Evolutionary conservation across 306 rosid genomes (phyloP).

Genomic region (Acmispon strigosus): DNA sequence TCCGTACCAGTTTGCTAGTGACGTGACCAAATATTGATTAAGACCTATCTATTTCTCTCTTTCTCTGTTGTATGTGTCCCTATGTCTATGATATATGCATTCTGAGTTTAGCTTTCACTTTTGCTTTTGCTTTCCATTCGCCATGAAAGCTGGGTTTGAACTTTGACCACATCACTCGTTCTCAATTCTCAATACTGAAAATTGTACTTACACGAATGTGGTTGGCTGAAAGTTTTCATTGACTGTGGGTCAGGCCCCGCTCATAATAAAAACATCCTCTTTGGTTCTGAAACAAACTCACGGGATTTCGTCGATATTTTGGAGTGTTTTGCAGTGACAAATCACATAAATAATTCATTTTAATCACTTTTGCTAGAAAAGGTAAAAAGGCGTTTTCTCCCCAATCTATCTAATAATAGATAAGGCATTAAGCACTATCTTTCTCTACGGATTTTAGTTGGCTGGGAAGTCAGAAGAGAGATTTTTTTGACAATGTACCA

Average conservation of each 20-base stretch:
- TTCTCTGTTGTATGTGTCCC: background rate
- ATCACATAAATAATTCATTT: background rate
- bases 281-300: constrained; percentile 27
- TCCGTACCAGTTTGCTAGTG: background rate
- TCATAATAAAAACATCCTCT: constrained; percentile 14
- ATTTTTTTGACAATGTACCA: background rate
- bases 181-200: background rate
- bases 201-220: constrained; percentile 9
- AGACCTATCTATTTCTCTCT: background rate
- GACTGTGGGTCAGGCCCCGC: background rate
- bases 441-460: background rate
- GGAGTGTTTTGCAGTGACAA: background rate
- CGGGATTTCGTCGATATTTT: constrained; percentile 24
- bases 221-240: constrained; percentile 19
- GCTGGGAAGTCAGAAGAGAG: too few species aligned
- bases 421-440: background rate
- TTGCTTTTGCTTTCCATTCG: constrained; percentile 64
- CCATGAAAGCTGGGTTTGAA: constrained; percentile 35
- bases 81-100: background rate
- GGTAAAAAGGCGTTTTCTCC: background rate
- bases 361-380: background rate
- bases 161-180: constrained; percentile 44
- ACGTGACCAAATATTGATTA: too few species aligned
- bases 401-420: background rate
- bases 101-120: constrained; percentile 41